Base-by-base conservation (phyloP, 169 alveolate genomes). In the Cryptosporidium meleagridis region DNA sequence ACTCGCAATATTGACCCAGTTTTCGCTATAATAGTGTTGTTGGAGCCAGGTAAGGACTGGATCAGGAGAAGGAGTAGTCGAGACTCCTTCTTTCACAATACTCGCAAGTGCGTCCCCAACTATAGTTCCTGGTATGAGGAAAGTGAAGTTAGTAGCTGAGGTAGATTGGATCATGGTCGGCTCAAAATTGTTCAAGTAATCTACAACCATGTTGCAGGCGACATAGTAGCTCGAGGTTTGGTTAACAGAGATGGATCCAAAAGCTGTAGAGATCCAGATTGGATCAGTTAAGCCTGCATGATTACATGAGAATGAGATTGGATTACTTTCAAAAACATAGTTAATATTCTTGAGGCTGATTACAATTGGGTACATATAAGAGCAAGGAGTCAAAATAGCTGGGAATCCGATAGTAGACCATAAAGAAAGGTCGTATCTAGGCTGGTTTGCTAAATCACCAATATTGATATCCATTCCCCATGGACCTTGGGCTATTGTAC, bases 261-360 rank as follows among this genome's bases (percentile, higher is more conserved):
- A 65, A 14, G 89, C 89, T 39, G 89, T 80, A 21, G 89, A 80
- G n/a, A 80, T 80, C 89, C 89, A 80, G 12, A 80, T 65, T 21
- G 89, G 75, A 2, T 80, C 89, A 10, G 89, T 62, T 23, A 80
- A 45, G 3, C 89, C 89, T n/a, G 73, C 89, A 45, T 65, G 73
- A 23, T 80, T 80, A 12, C 89, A 80, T 8, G 68, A 62, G 45
- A 80, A 80, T 44, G 75, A 41, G 23, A 80, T 33, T 44, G 89
- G 89, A 80, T 48, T 80, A 14, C 59, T 65, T 44, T 61, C 75
- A 65, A 80, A 80, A 6, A 70, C 44, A 26, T 80, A 39, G 62
- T 80, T 80, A 18, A 80, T 41, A 41, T 80, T 80, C 48, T 80
- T 80, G 6, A 80, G 70, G 62, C 89, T 80, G n/a, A 80, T 80